These are phyloP conservation scores for Symbiodinium natans DNA, from an alignment of 73 alveolate species.

Conservation along the genomic window DNA sequence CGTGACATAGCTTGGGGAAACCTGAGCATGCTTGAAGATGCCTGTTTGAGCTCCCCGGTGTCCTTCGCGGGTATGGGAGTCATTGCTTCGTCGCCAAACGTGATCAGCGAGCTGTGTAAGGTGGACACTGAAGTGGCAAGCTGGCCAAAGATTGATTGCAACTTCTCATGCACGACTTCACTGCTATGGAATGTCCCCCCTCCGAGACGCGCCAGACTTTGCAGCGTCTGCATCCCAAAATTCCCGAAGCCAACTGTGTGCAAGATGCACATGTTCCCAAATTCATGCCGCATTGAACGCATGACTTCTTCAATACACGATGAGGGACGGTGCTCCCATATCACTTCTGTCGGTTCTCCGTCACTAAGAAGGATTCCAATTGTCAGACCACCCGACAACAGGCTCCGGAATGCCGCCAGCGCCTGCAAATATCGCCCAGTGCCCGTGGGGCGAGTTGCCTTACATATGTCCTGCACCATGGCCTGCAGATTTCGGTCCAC, in stretches of 20 bases:
- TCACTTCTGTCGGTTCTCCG: background rate
- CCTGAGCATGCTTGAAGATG: background rate
- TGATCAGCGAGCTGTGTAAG: background rate
- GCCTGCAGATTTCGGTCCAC: background rate
- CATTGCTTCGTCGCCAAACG: background rate
- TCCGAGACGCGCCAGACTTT: background rate
- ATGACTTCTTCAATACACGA: background rate
- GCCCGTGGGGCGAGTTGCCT: background rate
- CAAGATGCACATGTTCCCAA: background rate
- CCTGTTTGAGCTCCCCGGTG: background rate
- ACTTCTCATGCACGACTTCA: background rate
- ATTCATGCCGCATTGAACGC: background rate
- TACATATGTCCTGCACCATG: background rate
- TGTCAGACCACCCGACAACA: background rate
- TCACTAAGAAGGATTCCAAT: background rate
- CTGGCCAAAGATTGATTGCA: background rate
- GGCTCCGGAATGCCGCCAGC: background rate
- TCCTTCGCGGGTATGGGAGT: background rate
- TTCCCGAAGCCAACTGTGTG: background rate
- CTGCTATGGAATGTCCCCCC: background rate
- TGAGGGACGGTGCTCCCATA: background rate
- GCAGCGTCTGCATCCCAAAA: background rate
- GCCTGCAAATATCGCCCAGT: constrained; percentile 3
- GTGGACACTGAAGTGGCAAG: background rate
- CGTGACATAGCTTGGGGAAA: no score